Conservation (phyloP, 1,284 basidiomycete species). For the Apiotrichum akiyoshidainum region DNA sequence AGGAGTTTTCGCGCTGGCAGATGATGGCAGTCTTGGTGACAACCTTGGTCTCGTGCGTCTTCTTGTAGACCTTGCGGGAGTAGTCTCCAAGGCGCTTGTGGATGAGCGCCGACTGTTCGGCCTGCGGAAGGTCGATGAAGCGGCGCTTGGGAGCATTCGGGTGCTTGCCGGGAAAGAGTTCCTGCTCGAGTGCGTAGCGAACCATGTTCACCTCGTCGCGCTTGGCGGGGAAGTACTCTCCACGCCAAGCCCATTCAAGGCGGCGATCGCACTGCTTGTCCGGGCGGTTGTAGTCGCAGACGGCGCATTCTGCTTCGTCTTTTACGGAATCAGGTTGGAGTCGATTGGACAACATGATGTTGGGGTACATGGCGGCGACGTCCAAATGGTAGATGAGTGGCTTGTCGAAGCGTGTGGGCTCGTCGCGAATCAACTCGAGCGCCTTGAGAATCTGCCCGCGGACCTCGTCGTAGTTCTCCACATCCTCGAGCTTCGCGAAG, state of each 20-base stretch:
- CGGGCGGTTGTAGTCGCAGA: conserved; percentile 97
- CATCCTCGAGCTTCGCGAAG: conserved; percentile 70
- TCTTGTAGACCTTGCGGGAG: conserved; percentile 97
- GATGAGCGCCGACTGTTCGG: conserved; percentile 85
- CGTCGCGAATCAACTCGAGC: conserved; percentile 87
- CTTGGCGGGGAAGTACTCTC: conserved; percentile 97
- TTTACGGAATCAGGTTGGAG: conserved; percentile 98
- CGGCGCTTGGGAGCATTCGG: conserved; percentile 70
- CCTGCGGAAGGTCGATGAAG: conserved; percentile 78
- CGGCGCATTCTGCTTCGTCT: conserved; percentile 92
- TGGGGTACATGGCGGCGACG: conserved; percentile 99
- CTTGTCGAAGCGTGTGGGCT: conserved; percentile 80
- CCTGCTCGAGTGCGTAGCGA: conserved; percentile 91
- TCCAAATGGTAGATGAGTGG: conserved; percentile 99
- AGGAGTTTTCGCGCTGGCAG: conserved; percentile 97
- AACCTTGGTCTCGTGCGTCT: conserved; percentile 97
- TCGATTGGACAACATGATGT: conserved; percentile 99
- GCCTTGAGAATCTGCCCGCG: conserved; percentile 72
- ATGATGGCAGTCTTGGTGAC: conserved; percentile 93
- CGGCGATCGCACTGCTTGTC: conserved; percentile 92
- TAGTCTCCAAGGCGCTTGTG: conserved; percentile 98
- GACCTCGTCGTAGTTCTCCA: conserved; percentile 95
- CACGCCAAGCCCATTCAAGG: conserved; percentile 98
- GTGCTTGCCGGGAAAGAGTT: conserved; percentile 80
- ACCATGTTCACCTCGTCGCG: conserved; percentile 99